Conservation (phyloP, 2,329 filamentous ascomycete species). For the Aspergillus versicolor region DNA sequence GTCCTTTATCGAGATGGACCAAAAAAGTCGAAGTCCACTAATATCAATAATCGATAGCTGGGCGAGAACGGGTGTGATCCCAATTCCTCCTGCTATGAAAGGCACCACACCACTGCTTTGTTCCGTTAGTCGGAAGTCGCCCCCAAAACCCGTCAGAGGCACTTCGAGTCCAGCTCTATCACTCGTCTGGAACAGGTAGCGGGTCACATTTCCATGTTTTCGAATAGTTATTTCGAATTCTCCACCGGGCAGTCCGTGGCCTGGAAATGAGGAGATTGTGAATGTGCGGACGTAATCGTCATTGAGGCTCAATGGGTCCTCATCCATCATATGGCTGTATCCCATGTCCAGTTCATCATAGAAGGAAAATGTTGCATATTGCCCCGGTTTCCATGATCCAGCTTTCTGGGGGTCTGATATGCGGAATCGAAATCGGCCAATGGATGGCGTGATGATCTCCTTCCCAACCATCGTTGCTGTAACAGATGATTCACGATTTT, state of each 20-base stretch:
- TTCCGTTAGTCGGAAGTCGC: conserved; percentile 54
- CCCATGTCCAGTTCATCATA: conserved; percentile 66
- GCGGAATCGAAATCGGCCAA: conserved; percentile 65
- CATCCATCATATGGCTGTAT: conserved; percentile 80
- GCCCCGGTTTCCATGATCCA: conserved; percentile 64
- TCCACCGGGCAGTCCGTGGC: conserved; percentile 33
- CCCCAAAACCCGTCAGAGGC: conserved; percentile 71
- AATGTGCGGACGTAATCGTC: conserved; percentile 84
- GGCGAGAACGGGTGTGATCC: conserved; percentile 77
- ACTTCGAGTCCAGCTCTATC: conserved; percentile 58
- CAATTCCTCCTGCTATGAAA: conserved; percentile 77
- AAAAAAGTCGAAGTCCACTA: conserved; percentile 58
- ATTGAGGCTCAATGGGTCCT: conserved; percentile 76
- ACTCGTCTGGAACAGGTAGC: conserved; percentile 61
- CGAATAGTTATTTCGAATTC: conserved; percentile 72
- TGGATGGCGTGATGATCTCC: conserved; percentile 62
- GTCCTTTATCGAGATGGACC: conserved; percentile 66
- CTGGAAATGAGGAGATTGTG: conserved; percentile 67
- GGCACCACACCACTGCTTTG: conserved; percentile 39
- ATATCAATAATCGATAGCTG: conserved; percentile 58
- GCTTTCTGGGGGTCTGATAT: conserved; percentile 38
- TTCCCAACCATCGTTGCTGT: conserved; percentile 60
- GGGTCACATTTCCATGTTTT: conserved; percentile 67
- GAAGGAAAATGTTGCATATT: conserved; percentile 77
- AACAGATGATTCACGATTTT: conserved; percentile 21